phyloP scores from a whole-genome alignment of 2,329 filamentous ascomycete species.

The Claviceps sp. region DNA sequence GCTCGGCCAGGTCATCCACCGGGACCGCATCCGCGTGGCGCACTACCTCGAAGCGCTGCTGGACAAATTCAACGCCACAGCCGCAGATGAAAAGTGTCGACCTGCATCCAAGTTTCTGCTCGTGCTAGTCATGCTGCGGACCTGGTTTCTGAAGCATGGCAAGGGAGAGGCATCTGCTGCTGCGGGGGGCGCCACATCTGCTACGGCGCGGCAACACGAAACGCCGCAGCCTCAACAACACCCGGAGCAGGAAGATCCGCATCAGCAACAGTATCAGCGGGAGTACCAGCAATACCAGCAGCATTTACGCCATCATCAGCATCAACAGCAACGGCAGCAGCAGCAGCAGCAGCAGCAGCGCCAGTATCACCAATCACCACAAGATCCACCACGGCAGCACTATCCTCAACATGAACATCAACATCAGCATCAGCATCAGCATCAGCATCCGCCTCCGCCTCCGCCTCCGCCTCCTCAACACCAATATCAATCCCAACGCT shows the following conservation, averaged over 20 bases:
- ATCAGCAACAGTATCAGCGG: not conserved
- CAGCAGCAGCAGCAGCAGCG: not conserved
- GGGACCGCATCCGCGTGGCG: conserved; percentile 50
- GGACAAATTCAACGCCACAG: conserved; percentile 50
- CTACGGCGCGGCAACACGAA: not conserved
- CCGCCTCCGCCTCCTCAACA: not conserved
- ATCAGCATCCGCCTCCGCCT: not conserved
- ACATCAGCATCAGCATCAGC: not conserved
- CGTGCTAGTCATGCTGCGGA: conserved; percentile 55
- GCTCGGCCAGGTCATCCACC: conserved; percentile 56
- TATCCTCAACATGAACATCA: no score
- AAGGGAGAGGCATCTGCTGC: conserved; percentile 10
- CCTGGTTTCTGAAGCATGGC: conserved; percentile 49
- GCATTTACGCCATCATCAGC: not conserved
- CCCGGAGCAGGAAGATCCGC: no score
- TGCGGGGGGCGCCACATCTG: not conserved
- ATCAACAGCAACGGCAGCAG: not conserved
- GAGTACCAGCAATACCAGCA: not conserved
- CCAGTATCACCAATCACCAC: not conserved
- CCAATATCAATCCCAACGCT: conserved; percentile 6
- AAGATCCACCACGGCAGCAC: not conserved
- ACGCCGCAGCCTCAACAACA: not conserved
- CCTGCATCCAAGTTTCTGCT: conserved; percentile 58
- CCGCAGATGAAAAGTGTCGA: conserved; percentile 48
- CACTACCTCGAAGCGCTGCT: conserved; percentile 58